Conservation (phyloP, 306 rosid genomes). For the Quercus engelmannii region DNA sequence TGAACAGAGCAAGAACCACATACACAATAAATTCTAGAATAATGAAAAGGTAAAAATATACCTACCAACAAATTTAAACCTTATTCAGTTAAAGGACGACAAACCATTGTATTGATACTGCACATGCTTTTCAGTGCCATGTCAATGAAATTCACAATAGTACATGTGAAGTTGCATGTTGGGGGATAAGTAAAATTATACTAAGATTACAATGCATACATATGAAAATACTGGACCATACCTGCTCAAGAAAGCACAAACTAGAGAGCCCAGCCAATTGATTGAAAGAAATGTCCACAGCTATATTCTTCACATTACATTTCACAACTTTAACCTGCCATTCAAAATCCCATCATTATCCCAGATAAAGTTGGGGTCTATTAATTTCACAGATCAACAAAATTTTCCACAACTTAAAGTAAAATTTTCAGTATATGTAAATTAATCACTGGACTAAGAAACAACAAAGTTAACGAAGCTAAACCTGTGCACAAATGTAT, state of each 20-base stretch:
- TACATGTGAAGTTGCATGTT: too few species aligned
- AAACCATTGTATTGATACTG: too few species aligned
- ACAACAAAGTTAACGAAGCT: constrained; percentile 6
- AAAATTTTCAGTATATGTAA: background rate
- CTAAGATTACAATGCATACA: constrained; percentile 1
- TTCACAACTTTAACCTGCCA: constrained; percentile 66
- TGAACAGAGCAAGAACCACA: too few species aligned
- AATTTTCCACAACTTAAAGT: too few species aligned
- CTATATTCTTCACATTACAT: constrained; percentile 48
- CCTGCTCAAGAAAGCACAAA: constrained; percentile 66
- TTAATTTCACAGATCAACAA: background rate
- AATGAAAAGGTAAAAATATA: too few species aligned
- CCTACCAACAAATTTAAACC: too few species aligned
- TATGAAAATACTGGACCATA: constrained; percentile 16
- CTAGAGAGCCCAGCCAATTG: constrained; percentile 63
- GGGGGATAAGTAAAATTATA: constrained; percentile 1
- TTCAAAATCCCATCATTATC: constrained; percentile 24
- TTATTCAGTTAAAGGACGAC: too few species aligned
- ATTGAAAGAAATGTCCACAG: constrained; percentile 69
- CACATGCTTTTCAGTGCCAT: too few species aligned
- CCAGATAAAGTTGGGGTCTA: constrained; percentile 6
- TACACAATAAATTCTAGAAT: too few species aligned
- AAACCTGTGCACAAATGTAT: constrained; percentile 55
- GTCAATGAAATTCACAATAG: too few species aligned
- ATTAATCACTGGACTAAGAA: constrained; percentile 1